Evolutionary conservation across 2,329 filamentous ascomycete genomes (phyloP).

Genomic region (Verticillium klebahnii): DNA sequence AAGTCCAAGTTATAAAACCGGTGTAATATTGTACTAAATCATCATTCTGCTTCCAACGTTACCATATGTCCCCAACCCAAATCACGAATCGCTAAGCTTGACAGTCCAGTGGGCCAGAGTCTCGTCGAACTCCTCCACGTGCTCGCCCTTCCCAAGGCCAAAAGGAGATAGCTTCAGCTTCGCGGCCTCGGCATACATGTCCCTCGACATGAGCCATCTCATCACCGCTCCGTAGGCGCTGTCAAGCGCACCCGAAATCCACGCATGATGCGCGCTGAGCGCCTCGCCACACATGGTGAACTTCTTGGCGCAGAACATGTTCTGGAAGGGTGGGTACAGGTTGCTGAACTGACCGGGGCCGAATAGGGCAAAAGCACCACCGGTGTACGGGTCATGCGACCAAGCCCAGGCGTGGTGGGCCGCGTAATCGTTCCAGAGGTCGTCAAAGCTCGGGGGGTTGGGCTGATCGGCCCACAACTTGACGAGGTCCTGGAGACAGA

Average conservation of each 20-base stretch:
- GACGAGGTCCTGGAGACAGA: conserved; percentile 9
- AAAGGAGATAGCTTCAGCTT: neutral
- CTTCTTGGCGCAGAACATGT: conserved; percentile 18
- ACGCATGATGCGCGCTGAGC: conserved; percentile 29
- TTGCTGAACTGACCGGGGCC: conserved; percentile 32
- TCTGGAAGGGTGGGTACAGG: conserved; percentile 24
- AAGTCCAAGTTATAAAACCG: conserved; percentile 29
- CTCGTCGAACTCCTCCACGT: neutral
- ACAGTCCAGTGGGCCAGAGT: neutral
- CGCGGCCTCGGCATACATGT: neutral
- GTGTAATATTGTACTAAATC: neutral
- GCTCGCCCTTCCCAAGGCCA: neutral
- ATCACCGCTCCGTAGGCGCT: conserved; percentile 19
- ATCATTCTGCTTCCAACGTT: neutral
- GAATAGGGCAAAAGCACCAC: conserved; percentile 35
- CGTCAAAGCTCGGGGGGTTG: neutral
- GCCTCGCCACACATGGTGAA: conserved; percentile 32
- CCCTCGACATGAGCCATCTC: neutral
- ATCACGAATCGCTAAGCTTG: neutral
- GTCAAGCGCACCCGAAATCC: conserved; percentile 32
- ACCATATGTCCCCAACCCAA: neutral
- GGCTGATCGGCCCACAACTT: neutral
- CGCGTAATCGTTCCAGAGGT: neutral
- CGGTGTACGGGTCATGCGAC: conserved; percentile 25
- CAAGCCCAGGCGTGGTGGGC: conserved; percentile 30